Evolutionary conservation across 2,329 filamentous ascomycete species (phyloP).

Genomic region (Colletotrichum acutatum): DNA sequence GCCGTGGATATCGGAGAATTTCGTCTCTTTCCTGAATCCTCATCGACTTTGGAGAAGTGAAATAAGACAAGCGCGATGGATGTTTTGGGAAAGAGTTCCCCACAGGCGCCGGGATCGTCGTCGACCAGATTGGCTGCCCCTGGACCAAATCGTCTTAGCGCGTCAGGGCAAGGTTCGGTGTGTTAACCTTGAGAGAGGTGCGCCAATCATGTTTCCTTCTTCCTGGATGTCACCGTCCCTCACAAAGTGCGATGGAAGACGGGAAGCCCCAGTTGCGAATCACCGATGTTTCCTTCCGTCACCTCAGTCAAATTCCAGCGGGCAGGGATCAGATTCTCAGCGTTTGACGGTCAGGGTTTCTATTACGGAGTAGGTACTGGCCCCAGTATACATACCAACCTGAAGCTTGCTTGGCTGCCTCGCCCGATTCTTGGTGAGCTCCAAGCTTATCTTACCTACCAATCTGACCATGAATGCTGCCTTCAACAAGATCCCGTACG

Average conservation of each 20-base stretch:
- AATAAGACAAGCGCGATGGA: not conserved
- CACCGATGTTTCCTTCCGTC: not conserved
- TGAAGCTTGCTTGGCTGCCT: not conserved
- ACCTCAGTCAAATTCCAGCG: not conserved
- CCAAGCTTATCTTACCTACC: not conserved
- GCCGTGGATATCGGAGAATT: not conserved
- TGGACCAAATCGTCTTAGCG: constrained; percentile 10
- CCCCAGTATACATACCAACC: not conserved
- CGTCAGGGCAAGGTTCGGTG: not conserved
- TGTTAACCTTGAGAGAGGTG: not conserved
- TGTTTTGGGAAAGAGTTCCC: constrained; percentile 4
- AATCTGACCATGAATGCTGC: not conserved
- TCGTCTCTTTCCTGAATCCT: not conserved
- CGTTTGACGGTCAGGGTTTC: not conserved
- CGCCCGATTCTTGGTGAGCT: not conserved
- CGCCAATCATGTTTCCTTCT: too few relatives aligned
- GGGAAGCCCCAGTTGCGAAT: not conserved
- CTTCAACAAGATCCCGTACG: not conserved
- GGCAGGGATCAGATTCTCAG: not conserved
- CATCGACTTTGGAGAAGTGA: not conserved
- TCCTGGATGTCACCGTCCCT: not conserved
- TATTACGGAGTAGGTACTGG: too few relatives aligned
- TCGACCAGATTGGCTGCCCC: constrained; percentile 1
- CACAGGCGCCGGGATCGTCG: constrained; percentile 6
- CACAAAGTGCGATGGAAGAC: not conserved